Conservation (phyloP, 176 grass and related monocot genomes). For the Hyparrhenia diplandra region DNA sequence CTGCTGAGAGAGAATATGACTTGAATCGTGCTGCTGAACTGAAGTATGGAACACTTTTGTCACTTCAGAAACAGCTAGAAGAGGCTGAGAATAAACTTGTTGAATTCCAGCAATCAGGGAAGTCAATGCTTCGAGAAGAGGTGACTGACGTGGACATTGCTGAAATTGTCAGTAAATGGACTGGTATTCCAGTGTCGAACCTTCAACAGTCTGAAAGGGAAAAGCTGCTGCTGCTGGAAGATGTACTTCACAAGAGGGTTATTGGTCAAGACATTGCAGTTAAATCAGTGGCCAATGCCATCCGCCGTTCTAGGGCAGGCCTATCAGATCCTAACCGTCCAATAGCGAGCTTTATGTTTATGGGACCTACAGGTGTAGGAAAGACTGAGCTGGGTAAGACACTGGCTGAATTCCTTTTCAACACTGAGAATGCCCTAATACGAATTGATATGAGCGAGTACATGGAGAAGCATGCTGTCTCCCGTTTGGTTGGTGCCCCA, state of each 20-base stretch:
- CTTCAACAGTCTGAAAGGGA: conserved; percentile 97
- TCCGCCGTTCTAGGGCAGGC: conserved; percentile 88
- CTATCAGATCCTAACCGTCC: conserved; percentile 89
- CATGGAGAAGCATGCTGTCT: conserved; percentile 98
- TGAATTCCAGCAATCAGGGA: conserved; percentile 84
- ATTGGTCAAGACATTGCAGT: conserved; percentile 94
- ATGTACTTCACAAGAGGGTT: conserved; percentile 88
- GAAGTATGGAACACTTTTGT: conserved; percentile 79
- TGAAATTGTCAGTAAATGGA: conserved; percentile 94
- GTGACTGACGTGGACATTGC: conserved; percentile 89
- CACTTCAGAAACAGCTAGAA: conserved; percentile 75
- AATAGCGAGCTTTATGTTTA: conserved; percentile 98
- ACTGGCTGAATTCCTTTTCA: conserved; percentile 84
- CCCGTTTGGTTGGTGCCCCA: conserved; percentile 84
- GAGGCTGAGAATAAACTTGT: conserved; percentile 81
- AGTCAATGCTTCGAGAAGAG: conserved; percentile 84
- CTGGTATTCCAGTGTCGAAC: conserved; percentile 88
- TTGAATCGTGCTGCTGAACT: conserved; percentile 90
- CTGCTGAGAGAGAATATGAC: conserved; percentile 85
- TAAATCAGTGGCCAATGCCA: conserved; percentile 82
- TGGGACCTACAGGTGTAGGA: conserved; percentile 96
- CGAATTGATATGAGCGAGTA: conserved; percentile 98
- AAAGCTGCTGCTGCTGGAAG: conserved; percentile 75
- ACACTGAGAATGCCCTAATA: conserved; percentile 86
- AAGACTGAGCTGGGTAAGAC: conserved; percentile 95